Evolutionary conservation across 176 grass and related monocot genomes (phyloP), one percentile per base, ranked within the genome.

Genomic region (Urochloa ruziziensis): DNA sequence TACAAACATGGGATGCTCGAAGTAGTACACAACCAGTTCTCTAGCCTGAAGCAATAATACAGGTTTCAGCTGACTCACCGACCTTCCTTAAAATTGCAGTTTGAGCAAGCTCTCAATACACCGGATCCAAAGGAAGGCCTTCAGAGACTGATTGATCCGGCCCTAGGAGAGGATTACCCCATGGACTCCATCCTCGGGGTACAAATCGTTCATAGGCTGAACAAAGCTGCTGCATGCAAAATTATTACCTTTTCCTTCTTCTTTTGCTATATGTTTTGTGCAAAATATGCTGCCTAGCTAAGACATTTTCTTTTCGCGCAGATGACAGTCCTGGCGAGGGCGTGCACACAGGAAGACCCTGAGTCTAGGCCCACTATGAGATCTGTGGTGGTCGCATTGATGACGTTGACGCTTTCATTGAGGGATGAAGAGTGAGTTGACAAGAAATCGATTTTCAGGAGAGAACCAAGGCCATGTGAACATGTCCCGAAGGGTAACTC

Each of bases 311-410:
- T 27, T 1, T 23, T 83, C 80, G 3, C 40, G 67, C 70, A 98
- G 96, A 59, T 98, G 91, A 90, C 86, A 21, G 80, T 86, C 28
- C 84, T 98, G 2, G 96, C 93, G 24, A 98, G 86, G 67, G 85
- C 79, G 29, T 98, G 93, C 87, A 98, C 96, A 0, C 89, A 93
- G 56, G 96, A 91, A 47, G 86, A 93, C 62, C 92, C 96, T 72
- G 88, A 88, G 34, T 17, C 62, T 7, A 89, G 96, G 46, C 96
- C 96, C 4, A 90, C 84, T 0, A 98, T 98, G 96, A 81, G 91
- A 63, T 91, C 89, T 30, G 75, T 98, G 19, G 93, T 98, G 0
- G 96, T 98, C 13, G 91, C 92, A 10, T 79, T 98, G 68, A 98
- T 93, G 91, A 85, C 91, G 0, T 83, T 98, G 2, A n/a, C n/a